These are phyloP conservation scores for Penicillium sp. DNA, from an alignment of 2,329 filamentous ascomycete genomes.

Conservation along the genomic window DNA sequence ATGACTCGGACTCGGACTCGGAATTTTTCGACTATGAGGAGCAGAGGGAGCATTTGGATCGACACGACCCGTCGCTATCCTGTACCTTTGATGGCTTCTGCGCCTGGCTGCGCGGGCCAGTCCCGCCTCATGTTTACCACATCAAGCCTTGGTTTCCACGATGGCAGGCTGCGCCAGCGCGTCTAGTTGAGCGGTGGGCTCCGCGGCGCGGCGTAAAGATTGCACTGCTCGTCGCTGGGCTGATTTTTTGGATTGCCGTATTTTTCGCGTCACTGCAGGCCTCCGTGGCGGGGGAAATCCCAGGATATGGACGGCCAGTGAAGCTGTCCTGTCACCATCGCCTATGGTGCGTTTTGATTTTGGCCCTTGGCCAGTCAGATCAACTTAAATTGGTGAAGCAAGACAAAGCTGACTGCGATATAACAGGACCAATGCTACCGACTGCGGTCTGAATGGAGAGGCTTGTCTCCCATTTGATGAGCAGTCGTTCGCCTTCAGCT, in stretches of 20 bases:
- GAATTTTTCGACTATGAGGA: constrained; percentile 1
- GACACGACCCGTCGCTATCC: constrained; percentile 23
- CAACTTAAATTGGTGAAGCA: not conserved
- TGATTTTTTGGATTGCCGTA: constrained; percentile 36
- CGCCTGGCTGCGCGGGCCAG: constrained; percentile 35
- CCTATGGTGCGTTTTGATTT: constrained; percentile 46
- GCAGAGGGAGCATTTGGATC: not conserved
- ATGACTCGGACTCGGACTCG: constrained; percentile 11
- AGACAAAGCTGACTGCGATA: constrained; percentile 7
- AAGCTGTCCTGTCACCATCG: constrained; percentile 38
- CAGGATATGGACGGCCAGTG: constrained; percentile 38
- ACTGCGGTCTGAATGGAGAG: constrained; percentile 60
- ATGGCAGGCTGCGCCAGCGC: constrained; percentile 38
- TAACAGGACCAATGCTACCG: constrained; percentile 39
- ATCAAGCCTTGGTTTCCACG: constrained; percentile 37
- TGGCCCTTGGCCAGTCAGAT: not conserved
- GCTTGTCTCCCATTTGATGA: constrained; percentile 60
- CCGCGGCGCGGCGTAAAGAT: constrained; percentile 28
- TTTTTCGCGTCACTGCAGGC: constrained; percentile 37
- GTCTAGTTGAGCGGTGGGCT: constrained; percentile 34
- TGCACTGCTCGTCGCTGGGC: constrained; percentile 27
- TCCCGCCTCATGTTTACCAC: constrained; percentile 35
- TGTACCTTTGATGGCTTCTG: constrained; percentile 28
- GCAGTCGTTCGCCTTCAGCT: constrained; percentile 57
- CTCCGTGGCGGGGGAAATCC: constrained; percentile 33